phyloP scores from a whole-genome alignment of 805 yeast species.

The Schizosaccharomyces octosporus region DNA sequence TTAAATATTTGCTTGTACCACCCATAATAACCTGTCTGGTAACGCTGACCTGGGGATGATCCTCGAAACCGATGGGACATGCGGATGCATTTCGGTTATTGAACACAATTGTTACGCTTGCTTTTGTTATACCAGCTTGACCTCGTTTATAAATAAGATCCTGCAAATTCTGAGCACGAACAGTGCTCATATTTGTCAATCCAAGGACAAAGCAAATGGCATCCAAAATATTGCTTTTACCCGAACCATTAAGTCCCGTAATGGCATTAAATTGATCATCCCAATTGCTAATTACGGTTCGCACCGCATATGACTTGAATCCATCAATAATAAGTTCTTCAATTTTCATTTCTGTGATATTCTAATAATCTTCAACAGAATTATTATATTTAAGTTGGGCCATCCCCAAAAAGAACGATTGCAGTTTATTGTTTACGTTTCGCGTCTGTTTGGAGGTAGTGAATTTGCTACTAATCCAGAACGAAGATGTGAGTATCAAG shows the following conservation, averaged over 20 bases:
- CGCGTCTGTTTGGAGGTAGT: too few species aligned
- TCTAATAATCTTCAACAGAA: too few species aligned
- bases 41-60: constrained; percentile 54
- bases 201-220: constrained; percentile 97
- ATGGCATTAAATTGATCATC: constrained; percentile 92
- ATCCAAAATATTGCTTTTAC: constrained; percentile 85
- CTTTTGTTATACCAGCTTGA: constrained; percentile 93
- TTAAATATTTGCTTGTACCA: constrained; percentile 72
- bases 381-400: too few species aligned
- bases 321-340: constrained; percentile 93
- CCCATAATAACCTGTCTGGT: constrained; percentile 80
- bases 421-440: too few species aligned
- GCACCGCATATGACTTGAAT: constrained; percentile 86
- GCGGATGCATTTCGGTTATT: constrained; percentile 54
- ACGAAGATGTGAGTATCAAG: too few species aligned
- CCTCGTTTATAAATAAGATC: constrained; percentile 92
- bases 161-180: constrained; percentile 76
- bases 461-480: too few species aligned
- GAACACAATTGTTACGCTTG: constrained; percentile 86
- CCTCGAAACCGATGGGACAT: constrained; percentile 74
- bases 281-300: constrained; percentile 90
- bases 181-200: constrained; percentile 79
- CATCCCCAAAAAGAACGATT: too few species aligned
- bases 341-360: constrained; percentile 37
- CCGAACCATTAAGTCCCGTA: constrained; percentile 93